phyloP scores from a whole-genome alignment of 148 eudicot species.

The Rhododendron henanense region DNA sequence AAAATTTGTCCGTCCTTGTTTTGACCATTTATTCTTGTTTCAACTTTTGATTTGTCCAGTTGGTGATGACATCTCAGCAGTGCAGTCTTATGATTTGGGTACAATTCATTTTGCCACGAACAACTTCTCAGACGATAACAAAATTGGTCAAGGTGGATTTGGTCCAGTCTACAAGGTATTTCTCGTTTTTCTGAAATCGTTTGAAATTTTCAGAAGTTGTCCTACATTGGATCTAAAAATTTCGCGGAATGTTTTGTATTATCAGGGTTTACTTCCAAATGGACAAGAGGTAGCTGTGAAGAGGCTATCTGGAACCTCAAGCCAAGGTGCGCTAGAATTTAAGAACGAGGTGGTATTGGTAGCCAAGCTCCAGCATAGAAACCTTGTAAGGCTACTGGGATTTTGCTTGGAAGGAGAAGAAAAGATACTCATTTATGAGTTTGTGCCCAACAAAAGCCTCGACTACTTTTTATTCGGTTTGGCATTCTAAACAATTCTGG shows the following conservation, averaged over 20 bases:
- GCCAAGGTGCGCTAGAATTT: background rate
- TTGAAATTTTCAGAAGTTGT: background rate
- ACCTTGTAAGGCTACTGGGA: background rate
- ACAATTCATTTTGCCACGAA: background rate
- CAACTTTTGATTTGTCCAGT: background rate
- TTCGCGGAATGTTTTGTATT: background rate
- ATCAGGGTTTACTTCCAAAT: slow-evolving; percentile 28
- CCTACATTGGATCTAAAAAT: too few species aligned
- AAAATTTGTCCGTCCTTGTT: background rate
- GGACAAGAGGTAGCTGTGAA: background rate
- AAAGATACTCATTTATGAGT: background rate
- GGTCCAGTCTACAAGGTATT: slow-evolving; percentile 12
- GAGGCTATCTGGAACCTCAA: background rate
- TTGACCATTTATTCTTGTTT: background rate
- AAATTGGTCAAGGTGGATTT: slow-evolving; percentile 19
- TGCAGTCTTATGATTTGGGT: background rate
- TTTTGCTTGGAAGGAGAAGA: slow-evolving; percentile 1
- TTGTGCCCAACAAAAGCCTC: background rate
- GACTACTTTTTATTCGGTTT: background rate
- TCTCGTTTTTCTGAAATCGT: background rate
- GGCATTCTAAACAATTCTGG: background rate
- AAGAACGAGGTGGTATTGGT: background rate
- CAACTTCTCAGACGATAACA: slow-evolving; percentile 1
- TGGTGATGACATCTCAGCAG: background rate
- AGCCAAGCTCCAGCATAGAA: background rate